Percentiles rank a stretch among this genome's conserved stretches.
Conservation (phyloP, 441 rosid species). For the Theobroma grandiflorum region DNA sequence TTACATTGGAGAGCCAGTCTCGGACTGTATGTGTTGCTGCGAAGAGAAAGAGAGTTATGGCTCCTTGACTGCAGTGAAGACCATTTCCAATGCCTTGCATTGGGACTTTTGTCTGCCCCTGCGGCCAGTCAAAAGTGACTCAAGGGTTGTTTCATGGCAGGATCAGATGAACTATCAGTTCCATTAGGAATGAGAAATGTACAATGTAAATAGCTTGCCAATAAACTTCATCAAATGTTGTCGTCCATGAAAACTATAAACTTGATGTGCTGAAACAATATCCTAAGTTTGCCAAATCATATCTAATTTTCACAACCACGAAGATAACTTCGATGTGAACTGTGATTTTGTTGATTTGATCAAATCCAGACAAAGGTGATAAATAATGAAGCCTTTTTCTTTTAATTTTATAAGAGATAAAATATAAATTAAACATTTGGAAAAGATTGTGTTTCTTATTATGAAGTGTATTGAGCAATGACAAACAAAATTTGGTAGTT, state of each 20-base stretch:
- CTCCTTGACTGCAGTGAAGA: not conserved
- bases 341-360: too few species aligned
- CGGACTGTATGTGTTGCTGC: not conserved
- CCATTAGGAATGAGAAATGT: not conserved
- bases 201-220: not conserved
- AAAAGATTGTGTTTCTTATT: too few species aligned
- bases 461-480: too few species aligned
- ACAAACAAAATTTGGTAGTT: too few species aligned
- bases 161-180: not conserved
- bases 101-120: not conserved
- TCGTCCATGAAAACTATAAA: too few species aligned
- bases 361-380: too few species aligned
- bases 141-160: not conserved
- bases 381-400: too few species aligned
- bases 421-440: too few species aligned
- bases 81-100: not conserved
- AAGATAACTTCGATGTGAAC: too few species aligned
- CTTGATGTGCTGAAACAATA: not conserved
- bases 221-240: not conserved
- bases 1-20: not conserved
- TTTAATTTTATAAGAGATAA: too few species aligned
- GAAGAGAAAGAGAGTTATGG: not conserved
- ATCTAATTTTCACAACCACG: too few species aligned
- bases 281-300: not conserved
- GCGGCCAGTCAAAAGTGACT: not conserved